Conservation (phyloP, 2,329 filamentous ascomycete species). For the Paracorniculantispora psalliotae region DNA sequence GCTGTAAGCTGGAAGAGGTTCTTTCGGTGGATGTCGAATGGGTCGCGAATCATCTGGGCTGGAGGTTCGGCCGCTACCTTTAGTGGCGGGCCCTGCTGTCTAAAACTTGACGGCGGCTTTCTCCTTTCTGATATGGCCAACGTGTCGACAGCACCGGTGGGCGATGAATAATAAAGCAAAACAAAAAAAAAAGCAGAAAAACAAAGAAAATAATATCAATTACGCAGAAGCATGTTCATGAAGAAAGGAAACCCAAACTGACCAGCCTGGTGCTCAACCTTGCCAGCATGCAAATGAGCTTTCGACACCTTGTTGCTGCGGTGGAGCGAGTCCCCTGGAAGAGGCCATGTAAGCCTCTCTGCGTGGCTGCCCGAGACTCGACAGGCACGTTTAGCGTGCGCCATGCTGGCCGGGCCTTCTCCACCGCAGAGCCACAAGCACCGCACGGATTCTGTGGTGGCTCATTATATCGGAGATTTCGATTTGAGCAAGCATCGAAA, state of each 20-base stretch:
- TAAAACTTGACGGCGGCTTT: neutral
- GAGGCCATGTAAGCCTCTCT: slow-evolving; percentile 13
- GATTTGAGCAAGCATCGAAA: neutral
- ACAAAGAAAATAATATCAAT: neutral
- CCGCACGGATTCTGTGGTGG: neutral
- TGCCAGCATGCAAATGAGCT: neutral
- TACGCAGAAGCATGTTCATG: neutral
- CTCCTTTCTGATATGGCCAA: neutral
- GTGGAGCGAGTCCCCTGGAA: slow-evolving; percentile 7
- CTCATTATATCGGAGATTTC: neutral
- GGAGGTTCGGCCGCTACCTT: slow-evolving; percentile 19
- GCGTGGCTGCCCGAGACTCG: neutral
- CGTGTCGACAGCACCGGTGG: neutral
- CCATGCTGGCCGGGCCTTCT: neutral
- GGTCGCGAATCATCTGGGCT: slow-evolving; percentile 36
- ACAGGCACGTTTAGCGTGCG: slow-evolving; percentile 3
- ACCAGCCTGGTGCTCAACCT: neutral
- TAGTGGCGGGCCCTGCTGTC: neutral
- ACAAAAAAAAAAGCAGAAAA: neutral
- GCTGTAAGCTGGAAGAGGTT: slow-evolving; percentile 46
- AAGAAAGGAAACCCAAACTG: neutral
- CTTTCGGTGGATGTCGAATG: slow-evolving; percentile 39
- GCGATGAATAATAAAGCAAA: no score
- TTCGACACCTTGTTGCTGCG: neutral
- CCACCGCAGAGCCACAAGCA: neutral